Conservation (phyloP, 306 rosid genomes). For the Erythrophleum fordii region DNA sequence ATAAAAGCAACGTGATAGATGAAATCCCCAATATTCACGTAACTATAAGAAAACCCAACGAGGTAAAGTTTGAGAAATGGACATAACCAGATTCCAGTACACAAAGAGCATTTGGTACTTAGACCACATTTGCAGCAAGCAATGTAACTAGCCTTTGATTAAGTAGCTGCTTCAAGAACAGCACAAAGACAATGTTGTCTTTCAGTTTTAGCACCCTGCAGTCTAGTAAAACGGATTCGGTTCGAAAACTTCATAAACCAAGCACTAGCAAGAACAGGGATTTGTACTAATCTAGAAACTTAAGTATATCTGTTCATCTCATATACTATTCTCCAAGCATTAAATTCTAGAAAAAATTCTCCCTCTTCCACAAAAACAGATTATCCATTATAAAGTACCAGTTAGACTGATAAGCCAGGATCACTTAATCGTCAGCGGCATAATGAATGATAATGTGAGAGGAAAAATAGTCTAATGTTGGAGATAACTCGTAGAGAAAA, state of each 20-base stretch:
- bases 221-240: neutral
- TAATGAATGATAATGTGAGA: neutral
- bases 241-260: neutral
- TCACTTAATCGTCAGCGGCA: neutral
- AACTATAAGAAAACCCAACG: neutral
- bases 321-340: conserved; percentile 20
- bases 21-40: neutral
- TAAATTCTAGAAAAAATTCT: neutral
- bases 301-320: neutral
- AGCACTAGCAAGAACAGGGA: neutral
- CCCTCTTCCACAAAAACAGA: neutral
- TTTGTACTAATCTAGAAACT: neutral
- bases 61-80: neutral
- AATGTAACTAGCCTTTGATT: neutral
- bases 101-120: neutral
- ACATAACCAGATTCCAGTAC: neutral
- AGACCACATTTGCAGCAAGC: neutral
- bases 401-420: neutral
- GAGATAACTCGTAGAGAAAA: neutral
- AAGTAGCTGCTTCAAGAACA: neutral
- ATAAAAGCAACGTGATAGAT: neutral
- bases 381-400: neutral
- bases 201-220: neutral
- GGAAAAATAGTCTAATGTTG: neutral
- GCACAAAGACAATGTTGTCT: neutral